A percentile compares a stretch with the other conserved stretches of the same genome.
These are phyloP conservation scores for Excoecaria cochinchinensis DNA, from an alignment of 345 rosid genomes.

Conservation along the genomic window DNA sequence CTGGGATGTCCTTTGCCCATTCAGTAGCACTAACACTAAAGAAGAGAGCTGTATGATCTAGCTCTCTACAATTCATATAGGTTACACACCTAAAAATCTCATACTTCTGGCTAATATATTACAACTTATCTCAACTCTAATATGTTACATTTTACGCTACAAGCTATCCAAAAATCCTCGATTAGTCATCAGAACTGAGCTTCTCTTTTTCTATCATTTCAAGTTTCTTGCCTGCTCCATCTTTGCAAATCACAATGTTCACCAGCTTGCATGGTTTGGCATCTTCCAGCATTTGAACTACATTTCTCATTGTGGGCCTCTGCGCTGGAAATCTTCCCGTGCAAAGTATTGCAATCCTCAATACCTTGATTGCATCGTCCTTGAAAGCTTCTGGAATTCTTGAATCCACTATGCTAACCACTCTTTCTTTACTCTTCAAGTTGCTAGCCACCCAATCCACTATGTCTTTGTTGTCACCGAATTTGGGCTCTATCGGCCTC, in stretches of 20 bases:
- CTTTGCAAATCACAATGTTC: conserved; percentile 40
- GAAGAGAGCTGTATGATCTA: not conserved
- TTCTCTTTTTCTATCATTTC: not conserved
- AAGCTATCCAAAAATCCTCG: not conserved
- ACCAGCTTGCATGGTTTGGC: conserved; percentile 67
- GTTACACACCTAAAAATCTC: not conserved
- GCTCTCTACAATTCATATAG: not conserved
- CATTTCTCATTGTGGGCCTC: conserved; percentile 83
- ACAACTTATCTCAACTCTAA: conserved; percentile 13
- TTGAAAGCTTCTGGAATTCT: conserved; percentile 48
- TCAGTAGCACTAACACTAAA: not conserved
- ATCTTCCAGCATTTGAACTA: conserved; percentile 82
- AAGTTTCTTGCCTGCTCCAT: conserved; percentile 9
- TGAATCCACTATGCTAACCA: conserved; percentile 60
- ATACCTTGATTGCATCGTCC: conserved; percentile 63
- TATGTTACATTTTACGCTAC: conserved; percentile 1
- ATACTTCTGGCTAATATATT: not conserved
- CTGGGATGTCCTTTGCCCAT: not conserved
- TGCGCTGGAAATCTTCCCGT: conserved; percentile 51
- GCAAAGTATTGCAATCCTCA: conserved; percentile 72
- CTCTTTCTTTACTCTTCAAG: conserved; percentile 50
- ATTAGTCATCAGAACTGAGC: not conserved
- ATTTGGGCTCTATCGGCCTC: conserved; percentile 75
- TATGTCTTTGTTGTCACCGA: conserved; percentile 75
- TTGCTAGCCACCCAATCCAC: conserved; percentile 69